These are phyloP conservation scores for Boletus rubroflammeus DNA, from an alignment of 768 basidiomycete species.

Conservation along the genomic window DNA sequence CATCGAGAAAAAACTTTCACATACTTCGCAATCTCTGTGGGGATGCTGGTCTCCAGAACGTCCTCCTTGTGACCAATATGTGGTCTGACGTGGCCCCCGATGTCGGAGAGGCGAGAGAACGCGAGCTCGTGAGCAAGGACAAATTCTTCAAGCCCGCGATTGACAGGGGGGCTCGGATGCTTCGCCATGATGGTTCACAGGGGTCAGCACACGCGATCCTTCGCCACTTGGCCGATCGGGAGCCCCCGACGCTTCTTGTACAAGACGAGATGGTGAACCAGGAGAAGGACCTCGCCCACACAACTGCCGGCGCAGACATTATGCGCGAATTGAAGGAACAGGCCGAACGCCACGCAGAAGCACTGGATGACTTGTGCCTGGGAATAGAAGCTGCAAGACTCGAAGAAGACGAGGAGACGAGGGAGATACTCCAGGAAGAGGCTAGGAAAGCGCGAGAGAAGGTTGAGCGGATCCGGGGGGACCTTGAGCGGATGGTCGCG, in stretches of 20 bases:
- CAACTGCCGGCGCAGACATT: slow-evolving; percentile 49
- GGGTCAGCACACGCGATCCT: slow-evolving; percentile 45
- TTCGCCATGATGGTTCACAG: slow-evolving; percentile 41
- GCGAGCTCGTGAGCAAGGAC: slow-evolving; percentile 38
- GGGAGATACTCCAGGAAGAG: slow-evolving; percentile 40
- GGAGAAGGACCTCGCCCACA: slow-evolving; percentile 44
- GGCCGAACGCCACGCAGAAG: slow-evolving; percentile 40
- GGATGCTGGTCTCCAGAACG: slow-evolving; percentile 41
- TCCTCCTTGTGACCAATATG: slow-evolving; percentile 52
- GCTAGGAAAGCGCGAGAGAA: slow-evolving; percentile 39
- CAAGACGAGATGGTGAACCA: slow-evolving; percentile 54
- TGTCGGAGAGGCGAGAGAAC: slow-evolving; percentile 40
- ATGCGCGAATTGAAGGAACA: slow-evolving; percentile 47
- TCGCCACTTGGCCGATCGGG: slow-evolving; percentile 37
- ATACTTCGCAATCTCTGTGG: slow-evolving; percentile 54
- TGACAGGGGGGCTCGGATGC: slow-evolving; percentile 42
- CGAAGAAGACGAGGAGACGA: slow-evolving; percentile 43
- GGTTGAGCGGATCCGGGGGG: slow-evolving; percentile 38
- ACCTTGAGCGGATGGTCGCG: slow-evolving; percentile 38
- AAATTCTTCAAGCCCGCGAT: slow-evolving; percentile 51
- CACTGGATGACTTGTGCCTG: slow-evolving; percentile 40
- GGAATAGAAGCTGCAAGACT: slow-evolving; percentile 46
- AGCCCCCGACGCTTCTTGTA: slow-evolving; percentile 45
- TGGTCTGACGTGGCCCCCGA: slow-evolving; percentile 41
- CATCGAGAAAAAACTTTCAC: slow-evolving; percentile 47